These are phyloP conservation scores for Rhynchospora pubera DNA, from an alignment of 176 grass and related monocot genomes.

Conservation along the genomic window DNA sequence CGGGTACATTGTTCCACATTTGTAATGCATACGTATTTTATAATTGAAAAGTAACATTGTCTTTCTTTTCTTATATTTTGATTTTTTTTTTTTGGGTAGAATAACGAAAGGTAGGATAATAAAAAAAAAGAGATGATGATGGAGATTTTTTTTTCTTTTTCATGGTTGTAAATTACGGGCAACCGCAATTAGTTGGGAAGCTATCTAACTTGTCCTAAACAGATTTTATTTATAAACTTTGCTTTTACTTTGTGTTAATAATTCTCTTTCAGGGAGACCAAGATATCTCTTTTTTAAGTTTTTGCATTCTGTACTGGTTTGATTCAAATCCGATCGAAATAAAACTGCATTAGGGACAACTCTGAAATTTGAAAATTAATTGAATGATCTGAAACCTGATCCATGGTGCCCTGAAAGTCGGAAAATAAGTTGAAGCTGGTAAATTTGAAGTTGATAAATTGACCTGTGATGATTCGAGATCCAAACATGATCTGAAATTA, in stretches of 20 bases:
- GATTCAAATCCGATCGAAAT: too few relatives aligned
- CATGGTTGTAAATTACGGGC: background rate
- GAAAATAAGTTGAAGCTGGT: too few relatives aligned
- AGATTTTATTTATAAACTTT: background rate
- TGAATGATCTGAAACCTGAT: too few relatives aligned
- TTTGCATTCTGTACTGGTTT: background rate
- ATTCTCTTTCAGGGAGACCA: background rate
- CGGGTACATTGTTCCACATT: slow-evolving; percentile 29
- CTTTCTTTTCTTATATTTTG: slow-evolving; percentile 1
- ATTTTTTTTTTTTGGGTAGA: background rate
- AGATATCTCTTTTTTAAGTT: background rate
- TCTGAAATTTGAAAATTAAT: too few relatives aligned
- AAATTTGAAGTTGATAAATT: too few relatives aligned
- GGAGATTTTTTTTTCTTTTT: background rate
- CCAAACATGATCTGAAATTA: too few relatives aligned
- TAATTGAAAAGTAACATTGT: slow-evolving; percentile 24
- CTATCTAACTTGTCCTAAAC: background rate
- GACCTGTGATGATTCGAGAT: too few relatives aligned
- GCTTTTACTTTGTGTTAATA: background rate
- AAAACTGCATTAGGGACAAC: too few relatives aligned
- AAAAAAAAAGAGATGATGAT: slow-evolving; percentile 6
- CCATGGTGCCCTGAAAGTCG: too few relatives aligned
- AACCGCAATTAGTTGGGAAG: background rate
- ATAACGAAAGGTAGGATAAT: slow-evolving; percentile 15
- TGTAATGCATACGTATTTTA: slow-evolving; percentile 27